A percentile compares a stretch with the other conserved stretches of the same genome.
phyloP scores from a whole-genome alignment of 225 moss, liverwort and hornwort genomes.

The Anthoceros angustus region DNA sequence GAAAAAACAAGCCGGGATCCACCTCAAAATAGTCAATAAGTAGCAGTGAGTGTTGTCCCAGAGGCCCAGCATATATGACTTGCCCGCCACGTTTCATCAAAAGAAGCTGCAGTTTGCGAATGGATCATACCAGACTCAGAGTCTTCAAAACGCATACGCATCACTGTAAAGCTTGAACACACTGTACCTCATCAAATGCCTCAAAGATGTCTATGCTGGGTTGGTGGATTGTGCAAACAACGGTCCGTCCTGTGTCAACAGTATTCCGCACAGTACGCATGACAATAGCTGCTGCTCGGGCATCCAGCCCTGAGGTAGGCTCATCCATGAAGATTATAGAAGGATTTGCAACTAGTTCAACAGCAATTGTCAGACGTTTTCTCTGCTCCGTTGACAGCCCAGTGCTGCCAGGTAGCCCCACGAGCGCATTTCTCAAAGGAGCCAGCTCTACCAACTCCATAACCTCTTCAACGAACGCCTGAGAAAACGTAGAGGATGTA shows the following conservation, averaged over 20 bases:
- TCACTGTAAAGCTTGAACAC: background rate
- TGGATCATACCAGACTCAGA: no score
- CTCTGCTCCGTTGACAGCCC: slow-evolving; percentile 37
- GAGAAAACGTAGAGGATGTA: background rate
- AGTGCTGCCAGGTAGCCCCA: slow-evolving; percentile 23
- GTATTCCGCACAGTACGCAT: background rate
- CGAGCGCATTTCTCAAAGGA: slow-evolving; percentile 18
- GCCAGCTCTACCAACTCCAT: slow-evolving; percentile 30
- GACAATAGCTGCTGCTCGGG: background rate
- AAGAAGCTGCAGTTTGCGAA: slow-evolving; percentile 22
- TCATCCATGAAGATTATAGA: slow-evolving; percentile 25
- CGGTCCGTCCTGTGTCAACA: background rate
- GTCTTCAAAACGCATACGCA: no score
- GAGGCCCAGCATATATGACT: slow-evolving; percentile 37
- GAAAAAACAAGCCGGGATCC: background rate
- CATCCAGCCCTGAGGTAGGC: slow-evolving; percentile 1
- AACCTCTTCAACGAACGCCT: slow-evolving; percentile 27
- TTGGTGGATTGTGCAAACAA: slow-evolving; percentile 1
- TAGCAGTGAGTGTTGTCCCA: slow-evolving; percentile 27
- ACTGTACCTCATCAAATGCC: slow-evolving; percentile 1
- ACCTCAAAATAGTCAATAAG: slow-evolving; percentile 47
- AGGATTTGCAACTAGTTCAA: slow-evolving; percentile 33
- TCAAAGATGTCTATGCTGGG: slow-evolving; percentile 5
- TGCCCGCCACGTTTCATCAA: slow-evolving; percentile 47
- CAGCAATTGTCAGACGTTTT: slow-evolving; percentile 32